phyloP scores from a whole-genome alignment of 805 yeast genomes.

The Suhomyces kilbournensis region DNA sequence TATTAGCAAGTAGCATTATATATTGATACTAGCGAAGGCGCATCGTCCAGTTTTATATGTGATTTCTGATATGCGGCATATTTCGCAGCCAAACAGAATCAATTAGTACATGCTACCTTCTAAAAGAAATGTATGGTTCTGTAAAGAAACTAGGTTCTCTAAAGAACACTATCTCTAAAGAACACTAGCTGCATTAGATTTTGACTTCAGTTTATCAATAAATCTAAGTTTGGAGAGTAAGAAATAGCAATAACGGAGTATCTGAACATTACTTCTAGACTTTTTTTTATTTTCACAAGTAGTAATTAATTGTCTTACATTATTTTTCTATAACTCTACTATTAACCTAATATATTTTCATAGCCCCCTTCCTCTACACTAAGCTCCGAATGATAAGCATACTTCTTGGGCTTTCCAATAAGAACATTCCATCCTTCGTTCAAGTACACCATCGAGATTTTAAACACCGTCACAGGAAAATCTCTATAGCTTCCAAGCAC shows the following conservation, averaged over 20 bases:
- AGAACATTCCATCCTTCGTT: conserved; percentile 69
- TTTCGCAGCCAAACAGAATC: background rate
- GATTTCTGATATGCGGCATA: background rate
- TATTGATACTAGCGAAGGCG: background rate
- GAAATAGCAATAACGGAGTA: no score
- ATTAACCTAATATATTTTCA: background rate
- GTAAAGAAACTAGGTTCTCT: no score
- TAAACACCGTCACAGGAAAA: conserved; percentile 63
- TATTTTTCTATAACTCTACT: background rate
- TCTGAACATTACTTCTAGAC: no score
- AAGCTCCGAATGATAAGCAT: conserved; percentile 3
- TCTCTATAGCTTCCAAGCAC: conserved; percentile 62
- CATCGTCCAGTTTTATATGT: background rate
- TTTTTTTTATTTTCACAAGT: no score
- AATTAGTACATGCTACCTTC: no score
- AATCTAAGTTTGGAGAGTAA: no score
- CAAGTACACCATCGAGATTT: conserved; percentile 45
- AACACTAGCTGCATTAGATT: no score
- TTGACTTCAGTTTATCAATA: no score
- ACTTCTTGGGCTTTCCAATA: conserved; percentile 50
- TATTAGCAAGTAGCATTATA: background rate
- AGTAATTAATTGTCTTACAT: no score
- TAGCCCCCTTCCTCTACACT: background rate
- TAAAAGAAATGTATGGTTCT: no score
- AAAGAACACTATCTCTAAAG: no score